Base-by-base conservation (phyloP, 2,329 filamentous ascomycete genomes). In the Alternaria arborescens region DNA sequence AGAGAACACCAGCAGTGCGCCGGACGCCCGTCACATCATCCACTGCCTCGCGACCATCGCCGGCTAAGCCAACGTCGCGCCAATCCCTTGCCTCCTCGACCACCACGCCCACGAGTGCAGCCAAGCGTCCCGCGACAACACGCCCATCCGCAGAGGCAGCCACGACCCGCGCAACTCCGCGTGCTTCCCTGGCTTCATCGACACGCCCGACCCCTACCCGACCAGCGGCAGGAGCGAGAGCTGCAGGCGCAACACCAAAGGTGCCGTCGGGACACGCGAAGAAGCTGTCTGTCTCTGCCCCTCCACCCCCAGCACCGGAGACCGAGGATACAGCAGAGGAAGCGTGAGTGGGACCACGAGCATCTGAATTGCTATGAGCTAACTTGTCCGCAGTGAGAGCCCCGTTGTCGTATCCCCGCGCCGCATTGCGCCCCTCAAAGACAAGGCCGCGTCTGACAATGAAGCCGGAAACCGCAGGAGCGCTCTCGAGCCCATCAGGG, bases 361-460 rank as follows among this genome's bases (percentile, higher is more conserved):
- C 20, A 36, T 4, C n/a, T 8, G 12, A 36, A 3, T 14, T 7
- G n/a, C 2, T 3, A 26, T 43, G 20, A 4, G 4, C 54, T 55
- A 52, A 61, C 24, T 20, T 12, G 4, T 8, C 44, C 41, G 44
- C 52, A 74, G 69, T 8, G 60, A 65, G 48, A 68, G 66, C 43
- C 69, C 68, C 43, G 64, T 70, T 46, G 53, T 72, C 20, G 62
- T 70, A 32, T 67, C 73, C 41, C 60, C 68, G 38, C 70, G 64
- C 55, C 69, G 63, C 62, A 52, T 70, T 63, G 66, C 58, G 47
- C 62, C 56, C 8, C 66, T 68, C 66, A 77, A 73, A 62, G 75
- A 77, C 42, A 76, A 77, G 64, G 73, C 75, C 40, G 66, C 70
- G 24, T 78, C 76, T 18, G 76, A 78, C 60, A 74, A 74, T 58